Base-by-base conservation (phyloP, 768 basidiomycete genomes). In the Boletus speciosus region DNA sequence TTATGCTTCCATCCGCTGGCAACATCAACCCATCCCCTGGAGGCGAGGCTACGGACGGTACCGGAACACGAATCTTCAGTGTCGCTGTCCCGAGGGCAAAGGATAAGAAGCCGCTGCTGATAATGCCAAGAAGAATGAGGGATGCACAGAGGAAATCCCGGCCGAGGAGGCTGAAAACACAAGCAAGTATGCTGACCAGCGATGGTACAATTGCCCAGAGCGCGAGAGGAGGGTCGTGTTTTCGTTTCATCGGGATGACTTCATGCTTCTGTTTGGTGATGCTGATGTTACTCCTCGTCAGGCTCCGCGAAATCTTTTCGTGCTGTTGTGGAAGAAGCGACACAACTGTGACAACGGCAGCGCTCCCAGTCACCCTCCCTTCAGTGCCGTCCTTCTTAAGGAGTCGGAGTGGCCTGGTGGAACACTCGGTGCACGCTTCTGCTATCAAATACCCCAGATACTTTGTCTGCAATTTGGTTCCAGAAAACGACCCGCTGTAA, bases 401-500 rank as follows among this genome's bases (percentile, higher is more conserved):
- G 40, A 70, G 49, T n/a, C 12, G 16, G 35, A 59, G 45, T 15
- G 9, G 25, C 19, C 43, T 44, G 19, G 4, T 3, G 14, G 35
- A 16, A 12, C 0, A 9, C 0, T 21, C 34, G 14, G 19, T 29
- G 35, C 61, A 60, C 8, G 46, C 42, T 35, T 58, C 48, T 15
- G 56, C 48, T 4, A 21, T 81, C 78, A 72, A 86, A 84, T 49
- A 73, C 77, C 29, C 90, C 83, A 62, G 81, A 71, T 25, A 85
- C 74, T 41, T 80, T 76, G 63, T 81, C 74, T 5, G 68, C 76
- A 40, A 73, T 68, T 51, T 75, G 79, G 58, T 88, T 70, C 68
- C 87, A 78, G 47, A 93, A 73, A n/a, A 84, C 59, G 88, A 82
- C 1, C 87, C 83, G 57, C 84, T 83, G 68, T 82, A 93, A 58